A percentile compares a stretch with the other conserved stretches of the same genome.
phyloP scores from a whole-genome alignment of 2,329 filamentous ascomycete genomes.

The Xylariaceae sp. region DNA sequence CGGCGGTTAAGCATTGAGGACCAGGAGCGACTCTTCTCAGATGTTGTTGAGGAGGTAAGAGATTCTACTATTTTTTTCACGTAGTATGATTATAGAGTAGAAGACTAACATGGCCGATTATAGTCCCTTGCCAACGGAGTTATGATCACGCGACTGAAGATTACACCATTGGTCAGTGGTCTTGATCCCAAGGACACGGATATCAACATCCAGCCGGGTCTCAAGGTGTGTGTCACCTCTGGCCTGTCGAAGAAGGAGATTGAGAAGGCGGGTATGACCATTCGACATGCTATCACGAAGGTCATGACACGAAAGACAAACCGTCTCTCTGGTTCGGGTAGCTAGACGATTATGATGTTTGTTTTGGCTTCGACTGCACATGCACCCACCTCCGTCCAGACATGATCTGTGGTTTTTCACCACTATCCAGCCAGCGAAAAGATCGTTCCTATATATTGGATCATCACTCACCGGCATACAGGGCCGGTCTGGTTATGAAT shows the following conservation, averaged over 20 bases:
- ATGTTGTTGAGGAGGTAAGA: conserved; percentile 91
- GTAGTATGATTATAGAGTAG: neutral
- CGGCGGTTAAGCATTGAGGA: conserved; percentile 66
- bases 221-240: conserved; percentile 87
- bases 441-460: conserved; percentile 8
- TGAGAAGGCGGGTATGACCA: conserved; percentile 83
- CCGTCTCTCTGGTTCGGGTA: conserved; percentile 39
- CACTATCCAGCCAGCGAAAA: conserved; percentile 7
- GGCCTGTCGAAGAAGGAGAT: conserved; percentile 90
- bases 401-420: conserved; percentile 14
- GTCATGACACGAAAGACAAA: conserved; percentile 65
- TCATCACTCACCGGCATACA: conserved; percentile 2
- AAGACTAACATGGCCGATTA: conserved; percentile 8
- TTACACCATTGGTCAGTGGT: conserved; percentile 59
- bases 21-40: conserved; percentile 78
- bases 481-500: neutral
- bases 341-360: conserved; percentile 28
- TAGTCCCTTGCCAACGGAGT: conserved; percentile 83
- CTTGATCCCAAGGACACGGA: conserved; percentile 62
- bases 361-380: neutral
- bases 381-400: conserved; percentile 1
- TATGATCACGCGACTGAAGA: conserved; percentile 81
- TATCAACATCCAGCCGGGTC: conserved; percentile 68
- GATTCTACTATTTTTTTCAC: neutral
- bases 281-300: conserved; percentile 91